These are phyloP conservation scores for Aureoboletus auriporus DNA, from an alignment of 768 basidiomycete species.

Conservation along the genomic window DNA sequence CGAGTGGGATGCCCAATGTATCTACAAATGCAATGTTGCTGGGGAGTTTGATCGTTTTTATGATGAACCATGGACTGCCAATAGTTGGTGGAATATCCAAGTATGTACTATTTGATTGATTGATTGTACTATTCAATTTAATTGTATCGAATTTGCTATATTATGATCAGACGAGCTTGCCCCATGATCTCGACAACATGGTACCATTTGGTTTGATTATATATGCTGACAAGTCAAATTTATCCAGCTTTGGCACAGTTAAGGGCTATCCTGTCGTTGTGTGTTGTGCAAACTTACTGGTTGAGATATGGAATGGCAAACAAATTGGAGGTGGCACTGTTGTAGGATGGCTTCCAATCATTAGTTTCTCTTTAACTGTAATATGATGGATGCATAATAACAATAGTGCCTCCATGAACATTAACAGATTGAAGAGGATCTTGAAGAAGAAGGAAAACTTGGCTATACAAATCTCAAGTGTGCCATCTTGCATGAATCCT, in stretches of 20 bases:
- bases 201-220: slow-evolving; percentile 6
- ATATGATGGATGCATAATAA: too few relatives aligned
- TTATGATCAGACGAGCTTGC: neutral
- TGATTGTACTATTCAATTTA: too few relatives aligned
- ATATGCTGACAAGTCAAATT: slow-evolving; percentile 18
- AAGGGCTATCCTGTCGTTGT: slow-evolving; percentile 20
- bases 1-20: too few relatives aligned
- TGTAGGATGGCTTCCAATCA: neutral
- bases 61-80: slow-evolving; percentile 8
- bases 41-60: slow-evolving; percentile 1
- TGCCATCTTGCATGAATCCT: slow-evolving; percentile 36
- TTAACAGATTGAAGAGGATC: slow-evolving; percentile 32
- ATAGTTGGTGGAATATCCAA: slow-evolving; percentile 10
- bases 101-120: neutral
- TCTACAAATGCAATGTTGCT: too few relatives aligned
- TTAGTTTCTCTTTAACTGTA: neutral
- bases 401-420: too few relatives aligned
- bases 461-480: slow-evolving; percentile 31
- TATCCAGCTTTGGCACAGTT: slow-evolving; percentile 11
- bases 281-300: slow-evolving; percentile 9
- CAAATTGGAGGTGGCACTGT: slow-evolving; percentile 11
- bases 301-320: slow-evolving; percentile 10
- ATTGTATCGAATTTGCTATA: too few relatives aligned
- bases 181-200: neutral
- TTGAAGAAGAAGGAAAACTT: slow-evolving; percentile 26